Evolutionary conservation across 768 basidiomycete species (phyloP).

Genomic region (Agrocybe pediades): DNA sequence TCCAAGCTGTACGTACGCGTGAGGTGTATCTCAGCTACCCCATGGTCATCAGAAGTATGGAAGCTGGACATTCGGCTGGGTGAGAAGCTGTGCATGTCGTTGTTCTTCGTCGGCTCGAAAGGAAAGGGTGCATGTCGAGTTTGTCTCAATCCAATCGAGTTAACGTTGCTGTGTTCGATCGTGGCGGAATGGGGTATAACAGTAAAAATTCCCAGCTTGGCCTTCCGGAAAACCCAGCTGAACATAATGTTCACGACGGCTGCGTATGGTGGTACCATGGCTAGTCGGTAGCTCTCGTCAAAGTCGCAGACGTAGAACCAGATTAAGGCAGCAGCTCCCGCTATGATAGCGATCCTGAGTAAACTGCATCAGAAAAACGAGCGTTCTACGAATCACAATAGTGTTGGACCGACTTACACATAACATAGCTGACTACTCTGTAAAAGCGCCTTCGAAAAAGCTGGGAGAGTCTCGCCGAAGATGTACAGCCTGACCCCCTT

Average conservation of each 20-base stretch:
- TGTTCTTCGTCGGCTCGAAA: too few relatives aligned
- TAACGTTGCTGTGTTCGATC: not conserved
- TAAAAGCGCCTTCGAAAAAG: slow-evolving; percentile 7
- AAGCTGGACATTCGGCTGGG: too few relatives aligned
- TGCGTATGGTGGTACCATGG: slow-evolving; percentile 3
- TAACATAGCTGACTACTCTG: slow-evolving; percentile 9
- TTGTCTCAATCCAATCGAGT: not conserved
- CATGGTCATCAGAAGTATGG: too few relatives aligned
- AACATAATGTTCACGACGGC: slow-evolving; percentile 7
- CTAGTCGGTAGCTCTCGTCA: slow-evolving; percentile 4
- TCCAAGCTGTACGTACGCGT: too few relatives aligned
- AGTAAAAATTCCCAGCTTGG: not conserved
- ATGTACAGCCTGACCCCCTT: not conserved
- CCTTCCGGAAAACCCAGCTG: slow-evolving; percentile 7
- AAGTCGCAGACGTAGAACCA: slow-evolving; percentile 1
- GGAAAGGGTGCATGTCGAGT: too few relatives aligned
- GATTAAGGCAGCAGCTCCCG: not conserved
- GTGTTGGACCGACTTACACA: not conserved
- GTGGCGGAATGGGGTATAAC: not conserved
- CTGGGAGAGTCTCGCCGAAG: not conserved
- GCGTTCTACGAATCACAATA: too few relatives aligned
- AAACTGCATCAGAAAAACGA: too few relatives aligned
- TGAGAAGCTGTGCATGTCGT: too few relatives aligned
- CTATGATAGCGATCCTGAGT: not conserved
- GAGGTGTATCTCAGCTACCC: too few relatives aligned